Conservation (phyloP, 1,284 basidiomycete species). For the Rhodotorula sp. region DNA sequence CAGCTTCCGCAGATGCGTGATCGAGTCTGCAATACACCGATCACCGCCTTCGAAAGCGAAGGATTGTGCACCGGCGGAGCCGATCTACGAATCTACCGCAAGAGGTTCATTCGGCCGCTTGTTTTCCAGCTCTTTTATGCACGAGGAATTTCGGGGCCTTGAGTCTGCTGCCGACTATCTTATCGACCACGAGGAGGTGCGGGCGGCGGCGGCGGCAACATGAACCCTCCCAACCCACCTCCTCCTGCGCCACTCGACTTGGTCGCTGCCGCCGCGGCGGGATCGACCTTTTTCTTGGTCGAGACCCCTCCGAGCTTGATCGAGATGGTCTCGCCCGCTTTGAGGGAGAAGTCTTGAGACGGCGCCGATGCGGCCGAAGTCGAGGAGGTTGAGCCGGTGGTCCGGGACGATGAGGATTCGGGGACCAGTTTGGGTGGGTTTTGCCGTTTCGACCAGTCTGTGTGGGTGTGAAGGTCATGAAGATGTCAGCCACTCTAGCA, state of each 20-base stretch:
- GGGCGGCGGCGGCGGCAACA: constrained; percentile 42
- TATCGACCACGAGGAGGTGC: constrained; percentile 19
- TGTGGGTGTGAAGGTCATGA: not conserved
- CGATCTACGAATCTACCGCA: no score
- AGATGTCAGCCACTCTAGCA: not conserved
- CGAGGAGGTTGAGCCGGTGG: constrained; percentile 47
- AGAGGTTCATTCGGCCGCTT: no score
- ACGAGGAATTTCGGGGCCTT: no score
- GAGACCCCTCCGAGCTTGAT: constrained; percentile 77
- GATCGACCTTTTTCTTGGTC: constrained; percentile 49
- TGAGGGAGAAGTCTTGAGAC: constrained; percentile 89
- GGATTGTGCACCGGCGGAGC: no score
- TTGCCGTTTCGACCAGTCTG: constrained; percentile 50
- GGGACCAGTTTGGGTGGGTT: constrained; percentile 47
- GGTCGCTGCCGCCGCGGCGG: not conserved
- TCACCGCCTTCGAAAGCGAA: no score
- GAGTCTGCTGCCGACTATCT: no score
- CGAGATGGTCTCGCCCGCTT: constrained; percentile 93
- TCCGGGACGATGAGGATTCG: constrained; percentile 27
- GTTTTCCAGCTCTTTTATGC: no score
- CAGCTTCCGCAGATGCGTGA: no score
- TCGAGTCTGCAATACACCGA: no score
- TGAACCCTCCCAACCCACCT: constrained; percentile 33
- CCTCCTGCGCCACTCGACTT: not conserved
- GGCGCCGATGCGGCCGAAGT: constrained; percentile 58